Base-by-base conservation (phyloP, 208 protist species). In the Naegleria fowleri region DNA sequence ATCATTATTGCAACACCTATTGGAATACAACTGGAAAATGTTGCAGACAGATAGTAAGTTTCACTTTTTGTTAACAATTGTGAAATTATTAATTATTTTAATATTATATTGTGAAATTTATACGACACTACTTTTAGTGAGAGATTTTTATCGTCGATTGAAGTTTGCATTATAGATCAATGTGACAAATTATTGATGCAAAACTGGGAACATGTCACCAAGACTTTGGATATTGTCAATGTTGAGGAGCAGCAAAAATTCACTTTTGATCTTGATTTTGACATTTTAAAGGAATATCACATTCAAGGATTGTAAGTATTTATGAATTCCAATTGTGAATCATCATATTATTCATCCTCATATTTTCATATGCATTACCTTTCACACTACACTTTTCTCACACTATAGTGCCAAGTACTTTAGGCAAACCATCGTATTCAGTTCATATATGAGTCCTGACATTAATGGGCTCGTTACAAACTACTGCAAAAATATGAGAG, bases 1-100 rank as follows among this genome's bases (percentile, higher is more conserved):
- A 91, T 99, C 38, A 96, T 99, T 79, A 94, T 99, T 88, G 98
- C 98, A 83, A 98, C 97, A 39, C 98, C 98, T 39, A 92, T 99
- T 1, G 97, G 97, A 6, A 92, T 99, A 94, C 90, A 94, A 29
- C 15, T 7, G 36, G 90, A 86, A 43, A 83, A 76, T 55, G 48
- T 41, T 95, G 88, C 95, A 95, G 92, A 97, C 92, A 91, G 95
- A 95, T 55, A 95, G 67, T 79, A 79, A 79, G 67, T 96, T 75
- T 90, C 94, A 38, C 90, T 94, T 36, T 95, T 96, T 15, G 95
- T 95, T 5, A 52, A 93, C 29, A n/a, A n/a, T n/a, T n/a, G 19
- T 41, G n/a, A n/a, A n/a, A n/a, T n/a, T n/a, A n/a, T n/a, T n/a
- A n/a, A n/a, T n/a, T n/a, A n/a, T n/a, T n/a, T n/a, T n/a, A n/a